Percentiles rank a stretch among this genome's conserved stretches.
Evolutionary conservation across 176 grass and related monocot genomes (phyloP).

Genomic region (Dactylis glomerata): DNA sequence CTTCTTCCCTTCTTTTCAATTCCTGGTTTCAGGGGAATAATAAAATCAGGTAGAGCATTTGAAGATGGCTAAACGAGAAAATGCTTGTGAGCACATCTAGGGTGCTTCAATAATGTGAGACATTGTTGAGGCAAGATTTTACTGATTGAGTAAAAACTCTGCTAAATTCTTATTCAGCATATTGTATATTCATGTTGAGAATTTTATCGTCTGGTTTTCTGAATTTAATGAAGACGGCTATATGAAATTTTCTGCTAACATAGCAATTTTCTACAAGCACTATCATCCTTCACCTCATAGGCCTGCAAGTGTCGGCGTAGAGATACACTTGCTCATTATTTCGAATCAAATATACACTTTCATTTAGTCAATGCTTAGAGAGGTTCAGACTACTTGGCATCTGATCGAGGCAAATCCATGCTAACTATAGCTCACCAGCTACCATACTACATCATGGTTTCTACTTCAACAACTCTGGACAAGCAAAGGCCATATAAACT

Average conservation of each 20-base stretch:
- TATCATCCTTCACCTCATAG: not conserved
- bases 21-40: slow-evolving; percentile 51
- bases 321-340: slow-evolving; percentile 23
- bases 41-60: slow-evolving; percentile 7
- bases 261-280: not conserved
- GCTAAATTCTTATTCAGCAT: not conserved
- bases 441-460: not conserved
- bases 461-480: slow-evolving; percentile 1
- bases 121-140: not conserved
- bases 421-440: not conserved
- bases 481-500: not conserved
- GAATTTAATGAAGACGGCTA: not conserved
- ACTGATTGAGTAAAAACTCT: not conserved
- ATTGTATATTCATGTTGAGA: slow-evolving; percentile 14
- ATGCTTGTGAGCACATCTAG: not conserved
- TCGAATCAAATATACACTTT: not conserved
- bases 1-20: slow-evolving; percentile 91
- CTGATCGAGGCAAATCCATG: not conserved
- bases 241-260: not conserved
- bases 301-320: not conserved
- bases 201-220: not conserved
- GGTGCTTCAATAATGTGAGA: slow-evolving; percentile 6
- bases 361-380: not conserved
- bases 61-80: not conserved
- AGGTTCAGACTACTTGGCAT: not conserved